Percentiles rank a stretch among this genome's conserved stretches.
phyloP scores from a whole-genome alignment of 257 asterid species.

The Jaltomata sinuosa region DNA sequence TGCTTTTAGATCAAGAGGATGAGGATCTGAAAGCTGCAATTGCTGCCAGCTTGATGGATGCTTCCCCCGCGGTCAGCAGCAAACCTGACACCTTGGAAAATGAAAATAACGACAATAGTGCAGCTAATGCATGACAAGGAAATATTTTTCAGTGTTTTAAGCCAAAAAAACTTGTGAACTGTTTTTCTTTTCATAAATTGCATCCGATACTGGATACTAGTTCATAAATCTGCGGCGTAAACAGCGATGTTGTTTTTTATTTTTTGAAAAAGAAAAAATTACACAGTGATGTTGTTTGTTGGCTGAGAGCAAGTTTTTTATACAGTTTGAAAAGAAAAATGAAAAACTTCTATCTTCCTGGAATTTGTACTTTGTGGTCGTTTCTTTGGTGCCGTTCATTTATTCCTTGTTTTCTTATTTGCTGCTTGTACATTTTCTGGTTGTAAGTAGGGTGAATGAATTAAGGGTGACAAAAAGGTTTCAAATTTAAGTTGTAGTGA shows the following conservation, averaged over 20 bases:
- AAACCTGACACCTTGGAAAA: conserved; percentile 19
- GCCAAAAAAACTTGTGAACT: not conserved
- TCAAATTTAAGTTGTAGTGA: no score
- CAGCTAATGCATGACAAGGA: conserved; percentile 1
- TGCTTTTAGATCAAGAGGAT: conserved; percentile 48
- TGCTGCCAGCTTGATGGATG: conserved; percentile 82
- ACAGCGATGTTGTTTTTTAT: not conserved
- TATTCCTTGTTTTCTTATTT: not conserved
- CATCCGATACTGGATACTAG: not conserved
- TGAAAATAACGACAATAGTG: conserved; percentile 12
- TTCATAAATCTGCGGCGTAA: not conserved
- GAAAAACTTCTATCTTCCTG: not conserved
- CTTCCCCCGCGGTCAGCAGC: conserved; percentile 24
- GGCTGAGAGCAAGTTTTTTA: not conserved
- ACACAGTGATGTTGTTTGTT: not conserved
- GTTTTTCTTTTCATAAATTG: not conserved
- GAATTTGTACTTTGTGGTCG: not conserved
- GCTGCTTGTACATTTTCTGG: not conserved
- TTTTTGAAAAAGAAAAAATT: not conserved
- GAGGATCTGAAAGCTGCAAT: conserved; percentile 97
- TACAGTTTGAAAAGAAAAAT: not conserved
- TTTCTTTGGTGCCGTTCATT: not conserved
- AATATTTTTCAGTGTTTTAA: not conserved
- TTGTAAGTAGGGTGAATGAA: no score
- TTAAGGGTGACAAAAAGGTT: no score